Evolutionary conservation across 306 rosid genomes (phyloP), one percentile per base, ranked within the genome.

Genomic region (Heteromeles arbutifolia): DNA sequence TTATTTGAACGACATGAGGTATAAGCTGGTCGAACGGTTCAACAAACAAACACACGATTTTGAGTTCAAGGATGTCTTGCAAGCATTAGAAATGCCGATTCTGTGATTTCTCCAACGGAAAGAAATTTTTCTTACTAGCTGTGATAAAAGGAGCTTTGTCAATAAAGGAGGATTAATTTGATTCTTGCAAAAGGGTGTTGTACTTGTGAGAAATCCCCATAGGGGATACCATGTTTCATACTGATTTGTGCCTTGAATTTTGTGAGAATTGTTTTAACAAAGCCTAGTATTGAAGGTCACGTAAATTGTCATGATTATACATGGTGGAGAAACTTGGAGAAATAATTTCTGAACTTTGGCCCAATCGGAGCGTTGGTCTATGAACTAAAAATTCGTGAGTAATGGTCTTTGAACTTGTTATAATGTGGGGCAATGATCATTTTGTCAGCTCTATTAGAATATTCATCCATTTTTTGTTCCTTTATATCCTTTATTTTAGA

Each of bases 21-120:
- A 84, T 88, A 90, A 86, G 84, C 82, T 89, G 80, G 97, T 92
- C 19, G 96, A 95, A 82, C 86, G 86, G 80, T 92, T 95, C 86
- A 95, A 95, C 86, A 89, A 77, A 80, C 85, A 92, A 73, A 83
- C 99, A 8, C 89, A 12, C n/a, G 99, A 92, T 43, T 95, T 95
- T 67, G 97, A 95, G 85, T 92, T 92, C 80, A 95, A 90, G 83
- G 97, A 92, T 78, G 96, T 95, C 69, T 81, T 95, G 79, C 93
- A 84, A 85, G 90, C 87, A 8, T 74, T 95, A 80, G 90, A 88
- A 70, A 90, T 92, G 91, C 97, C 99, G 29, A 74, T 67, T 68
- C 54, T 90, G 69, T 92, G 85, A 89, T 73, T 77, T 31, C 69
- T 7, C 45, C 63, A 17, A 26, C 19, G 6, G 69, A 21, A 18